Base-by-base conservation (phyloP, 495 filamentous ascomycete genomes). In the Aspergillus kassunensis region DNA sequence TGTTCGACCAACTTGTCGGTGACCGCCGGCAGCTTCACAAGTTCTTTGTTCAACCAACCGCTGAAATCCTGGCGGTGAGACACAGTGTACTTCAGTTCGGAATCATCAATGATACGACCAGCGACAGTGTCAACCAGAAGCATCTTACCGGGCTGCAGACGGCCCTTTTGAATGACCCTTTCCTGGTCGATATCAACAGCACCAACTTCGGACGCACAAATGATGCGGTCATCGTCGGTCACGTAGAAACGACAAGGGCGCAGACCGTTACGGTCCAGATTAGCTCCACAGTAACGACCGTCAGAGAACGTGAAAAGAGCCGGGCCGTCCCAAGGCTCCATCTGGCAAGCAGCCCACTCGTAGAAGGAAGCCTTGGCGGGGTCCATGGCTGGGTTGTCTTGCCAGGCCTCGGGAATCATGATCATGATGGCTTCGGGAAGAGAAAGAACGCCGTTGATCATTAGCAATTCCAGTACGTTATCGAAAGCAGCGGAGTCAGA, bases 311-410 rank as follows among this genome's bases (percentile, higher is more conserved):
- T 97, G 76, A 99, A 99, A 20, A 99, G 81, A 53, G 93, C 93
- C 13, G 93, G 93, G 8, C 93, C 93, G 70, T 99, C 93, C 93
- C 93, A 99, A 23, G 93, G 92, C 74, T 99, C 93, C 93, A 99
- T 99, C 78, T 96, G 87, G 72, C 93, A 99, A 37, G 91, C 92
- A 54, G 93, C 93, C 93, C 93, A 99, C 69, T 99, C 93, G 71
- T 99, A 99, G 73, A 97, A 99, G 33, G 93, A 92, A 24, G 92
- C 89, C 74, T 97, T 99, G 67, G 87, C 86, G 19, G 93, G 91
- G 60, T 97, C 90, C 86, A 97, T 95, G 43, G 82, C 75, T 16
- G 82, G 69, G 68, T 97, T 97, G 55, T 91, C 95, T 75, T 99
- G 91, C 93, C 93, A 99, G 35, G 93, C 92, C 67, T 99, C 93